Base-by-base conservation (phyloP, 1,284 basidiomycete species). In the Puccinia coronata region DNA sequence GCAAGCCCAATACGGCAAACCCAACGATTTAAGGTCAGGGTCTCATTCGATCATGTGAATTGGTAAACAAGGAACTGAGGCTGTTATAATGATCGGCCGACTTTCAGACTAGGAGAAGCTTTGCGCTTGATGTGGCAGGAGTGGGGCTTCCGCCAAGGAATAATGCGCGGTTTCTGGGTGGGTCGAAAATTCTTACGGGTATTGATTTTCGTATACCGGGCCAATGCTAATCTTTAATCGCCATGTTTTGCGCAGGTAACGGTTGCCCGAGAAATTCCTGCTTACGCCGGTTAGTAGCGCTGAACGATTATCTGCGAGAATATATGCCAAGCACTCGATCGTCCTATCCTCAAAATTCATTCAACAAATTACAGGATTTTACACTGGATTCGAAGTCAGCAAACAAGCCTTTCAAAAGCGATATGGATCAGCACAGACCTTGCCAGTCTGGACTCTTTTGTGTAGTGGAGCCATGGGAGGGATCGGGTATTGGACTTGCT, bases 151-250 rank as follows among this genome's bases (percentile, higher is more conserved):
- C 88, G 91, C 61, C 89, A 91, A 82, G 96, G 96, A 11, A 90
- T 98, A 75, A 97, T 98, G 95, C 89, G 96, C 47, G 96, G 96
- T 0, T 98, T 95, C 86, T 97, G 95, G 94, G 94, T 94, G 82
- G 72, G 89, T 83, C 12, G 14, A 34, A 51, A 12, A 5, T 12
- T 28, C 14, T 16, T n/a, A n/a, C n/a, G 18, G 25, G 9, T 63
- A 49, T 43, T 39, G 36, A 23, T 72, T 23, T 55, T 39, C 20
- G 3, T 6, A 67, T 69, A 65, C 12, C 49, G 2, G 16, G 16
- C 20, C 0, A 39, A 12, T 16, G 25, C 3, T 47, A 20, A 28
- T 25, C 23, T 18, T 23, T 39, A 34, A 76, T 43, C 25, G 28
- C 23, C 16, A 3, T n/a, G 18, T 3, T 61, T 47, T 8, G 43